A percentile compares a stretch with the other conserved stretches of the same genome.
Evolutionary conservation across 225 moss, liverwort and hornwort species (phyloP).

Genomic region (Lunularia cruciata): DNA sequence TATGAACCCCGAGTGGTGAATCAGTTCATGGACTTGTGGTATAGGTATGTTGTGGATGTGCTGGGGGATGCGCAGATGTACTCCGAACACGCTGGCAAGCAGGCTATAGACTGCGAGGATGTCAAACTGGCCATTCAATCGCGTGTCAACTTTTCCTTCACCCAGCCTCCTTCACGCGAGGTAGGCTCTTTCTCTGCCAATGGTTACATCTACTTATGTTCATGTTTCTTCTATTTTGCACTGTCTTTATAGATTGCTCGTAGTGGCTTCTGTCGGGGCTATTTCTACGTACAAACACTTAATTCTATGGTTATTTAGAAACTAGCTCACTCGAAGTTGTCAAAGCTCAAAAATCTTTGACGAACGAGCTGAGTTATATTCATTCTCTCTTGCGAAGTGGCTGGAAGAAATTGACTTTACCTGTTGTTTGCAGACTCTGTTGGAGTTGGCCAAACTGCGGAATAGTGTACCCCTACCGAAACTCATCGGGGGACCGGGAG

Average conservation of each 20-base stretch:
- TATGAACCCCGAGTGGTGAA: conserved; percentile 94
- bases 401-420: not conserved
- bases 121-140: conserved; percentile 94
- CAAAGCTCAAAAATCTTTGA: no score
- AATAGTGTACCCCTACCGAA: conserved; percentile 86
- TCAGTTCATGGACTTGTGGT: conserved; percentile 90
- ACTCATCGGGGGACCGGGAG: conserved; percentile 70
- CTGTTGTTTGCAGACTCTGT: conserved; percentile 50
- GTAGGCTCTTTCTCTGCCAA: conserved; percentile 26
- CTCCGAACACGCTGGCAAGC: conserved; percentile 87
- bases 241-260: no score
- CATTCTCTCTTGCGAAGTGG: no score
- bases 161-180: conserved; percentile 97
- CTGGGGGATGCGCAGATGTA: conserved; percentile 88
- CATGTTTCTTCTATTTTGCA: no score
- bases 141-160: conserved; percentile 91
- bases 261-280: no score
- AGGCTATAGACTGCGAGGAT: conserved; percentile 83
- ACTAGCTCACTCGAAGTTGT: no score
- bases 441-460: conserved; percentile 87
- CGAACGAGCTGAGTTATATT: no score
- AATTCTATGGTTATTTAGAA: no score
- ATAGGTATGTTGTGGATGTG: conserved; percentile 91
- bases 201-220: no score
- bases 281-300: no score